Base-by-base conservation (phyloP, 2,329 filamentous ascomycete genomes). In the Dendrostoma leiphaemia region DNA sequence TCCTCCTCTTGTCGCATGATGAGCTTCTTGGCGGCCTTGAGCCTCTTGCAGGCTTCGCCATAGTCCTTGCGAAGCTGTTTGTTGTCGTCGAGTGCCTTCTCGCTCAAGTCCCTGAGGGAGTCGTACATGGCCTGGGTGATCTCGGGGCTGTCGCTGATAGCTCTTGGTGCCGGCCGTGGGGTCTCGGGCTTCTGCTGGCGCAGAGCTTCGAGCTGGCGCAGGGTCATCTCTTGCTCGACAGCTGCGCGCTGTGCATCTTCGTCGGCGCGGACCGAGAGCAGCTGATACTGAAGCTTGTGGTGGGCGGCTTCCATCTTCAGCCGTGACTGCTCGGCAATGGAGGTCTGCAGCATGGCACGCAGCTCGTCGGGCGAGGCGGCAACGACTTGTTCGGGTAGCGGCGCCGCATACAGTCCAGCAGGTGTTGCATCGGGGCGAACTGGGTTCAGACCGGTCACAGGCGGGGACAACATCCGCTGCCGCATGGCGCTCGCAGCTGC, bases 201-300 rank as follows among this genome's bases (percentile, higher is more conserved):
- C 26, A 97, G 75, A 12, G 92, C 89, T 58, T 96, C 89, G 19
- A 96, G 88, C 70, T 97, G 91, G 21, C 89, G 82, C 59, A 90
- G 84, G n/a, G 88, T 88, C 83, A 97, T 92, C 60, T 94, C 89
- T 63, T 96, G 89, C 70, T 97, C 93, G 5, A 97, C 92, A 32
- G 86, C 88, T 61, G 93, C 91, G 24, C 91, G 85, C 70, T 95
- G 92, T 9, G 90, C 83, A 28, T 91, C 88, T 62, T 96, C 91
- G 46, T 88, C 85, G 51, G 89, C 91, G 65, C 96, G 90, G 60
- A 97, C 85, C 48, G 83, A 85, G 26, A 96, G 80, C 65, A 97
- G 81, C 63, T 88, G 91, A 66, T 92, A 89, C 69, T 97, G 93
- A 51, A 97, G 76, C 72, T 94, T 95, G 74, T 94, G 88, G 68